phyloP scores from a whole-genome alignment of 78 protist species.

The Cyanophora paradoxa region DNA sequence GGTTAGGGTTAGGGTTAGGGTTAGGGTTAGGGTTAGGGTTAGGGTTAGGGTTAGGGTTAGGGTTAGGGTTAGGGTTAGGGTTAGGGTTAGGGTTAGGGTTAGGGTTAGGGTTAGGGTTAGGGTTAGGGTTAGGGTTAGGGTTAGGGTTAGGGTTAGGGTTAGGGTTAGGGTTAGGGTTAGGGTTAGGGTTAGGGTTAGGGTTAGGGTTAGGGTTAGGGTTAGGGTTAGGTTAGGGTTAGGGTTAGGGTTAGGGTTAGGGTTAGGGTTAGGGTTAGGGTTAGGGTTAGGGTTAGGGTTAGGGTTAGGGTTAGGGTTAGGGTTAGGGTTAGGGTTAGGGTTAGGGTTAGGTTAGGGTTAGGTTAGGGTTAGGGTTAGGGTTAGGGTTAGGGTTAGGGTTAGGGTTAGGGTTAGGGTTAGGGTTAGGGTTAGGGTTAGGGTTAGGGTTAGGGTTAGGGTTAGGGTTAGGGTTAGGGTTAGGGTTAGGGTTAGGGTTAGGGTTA shows the following conservation, averaged over 20 bases:
- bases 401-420: slow-evolving; percentile 11
- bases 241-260: slow-evolving; percentile 11
- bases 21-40: slow-evolving; percentile 10
- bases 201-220: too few relatives aligned
- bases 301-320: slow-evolving; percentile 11
- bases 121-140: slow-evolving; percentile 12
- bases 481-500: slow-evolving; percentile 10
- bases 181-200: slow-evolving; percentile 12
- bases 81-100: slow-evolving; percentile 5
- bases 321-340: not conserved
- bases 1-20: slow-evolving; percentile 9
- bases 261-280: slow-evolving; percentile 10
- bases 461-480: slow-evolving; percentile 11
- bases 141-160: slow-evolving; percentile 10
- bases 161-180: slow-evolving; percentile 11
- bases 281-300: slow-evolving; percentile 12
- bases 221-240: too few relatives aligned
- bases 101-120: slow-evolving; percentile 9
- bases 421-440: slow-evolving; percentile 10
- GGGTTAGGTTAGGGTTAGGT: too few relatives aligned
- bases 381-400: slow-evolving; percentile 12
- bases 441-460: slow-evolving; percentile 12
- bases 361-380: slow-evolving; percentile 3
- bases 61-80: slow-evolving; percentile 12
- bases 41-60: slow-evolving; percentile 11